Evolutionary conservation across 176 grass and related monocot genomes (phyloP).

Genomic region (Carex kokanica): DNA sequence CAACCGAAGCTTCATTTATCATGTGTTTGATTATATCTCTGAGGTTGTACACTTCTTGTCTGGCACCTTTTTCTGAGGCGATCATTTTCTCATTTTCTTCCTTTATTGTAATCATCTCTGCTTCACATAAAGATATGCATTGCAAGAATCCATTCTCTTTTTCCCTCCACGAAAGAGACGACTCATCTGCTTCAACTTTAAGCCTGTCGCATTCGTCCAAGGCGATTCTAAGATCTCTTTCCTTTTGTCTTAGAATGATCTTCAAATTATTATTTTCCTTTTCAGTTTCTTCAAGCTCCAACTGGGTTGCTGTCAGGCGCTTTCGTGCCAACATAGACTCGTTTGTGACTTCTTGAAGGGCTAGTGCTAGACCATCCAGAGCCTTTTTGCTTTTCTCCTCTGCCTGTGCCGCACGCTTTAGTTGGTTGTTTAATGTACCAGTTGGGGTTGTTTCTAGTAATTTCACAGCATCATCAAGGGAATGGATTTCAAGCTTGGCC

Average conservation of each 20-base stretch:
- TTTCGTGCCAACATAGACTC: constrained; percentile 44
- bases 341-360: constrained; percentile 73
- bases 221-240: constrained; percentile 38
- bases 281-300: constrained; percentile 47
- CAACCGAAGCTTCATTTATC: constrained; percentile 57
- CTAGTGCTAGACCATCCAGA: constrained; percentile 68
- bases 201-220: constrained; percentile 46
- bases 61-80: constrained; percentile 48
- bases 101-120: constrained; percentile 36
- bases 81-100: constrained; percentile 50
- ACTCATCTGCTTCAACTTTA: constrained; percentile 59
- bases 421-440: neutral
- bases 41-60: constrained; percentile 69
- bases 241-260: constrained; percentile 37
- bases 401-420: constrained; percentile 36
- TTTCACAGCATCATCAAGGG: constrained; percentile 24
- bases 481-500: constrained; percentile 43
- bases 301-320: constrained; percentile 39
- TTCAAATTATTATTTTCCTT: constrained; percentile 51
- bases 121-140: constrained; percentile 60
- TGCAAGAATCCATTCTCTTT: constrained; percentile 82
- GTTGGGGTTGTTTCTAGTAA: constrained; percentile 25
- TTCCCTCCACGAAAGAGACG: constrained; percentile 42
- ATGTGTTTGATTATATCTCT: constrained; percentile 88
- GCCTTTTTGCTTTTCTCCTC: constrained; percentile 90